Percentiles rank a stretch among this genome's conserved stretches.
Evolutionary conservation across 441 rosid genomes (phyloP).

Genomic region (Geranium incanum): DNA sequence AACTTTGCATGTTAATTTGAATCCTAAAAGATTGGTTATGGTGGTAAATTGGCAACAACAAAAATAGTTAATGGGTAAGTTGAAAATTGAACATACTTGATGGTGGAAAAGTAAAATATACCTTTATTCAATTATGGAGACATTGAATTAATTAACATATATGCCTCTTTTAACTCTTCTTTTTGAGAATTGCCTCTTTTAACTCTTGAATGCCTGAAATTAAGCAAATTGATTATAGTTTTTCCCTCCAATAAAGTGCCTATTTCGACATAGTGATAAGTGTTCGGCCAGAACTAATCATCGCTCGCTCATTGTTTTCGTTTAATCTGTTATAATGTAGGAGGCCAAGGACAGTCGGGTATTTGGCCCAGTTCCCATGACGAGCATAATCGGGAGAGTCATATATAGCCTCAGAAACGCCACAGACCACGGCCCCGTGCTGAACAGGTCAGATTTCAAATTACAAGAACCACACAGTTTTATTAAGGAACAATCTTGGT

Average conservation of each 20-base stretch:
- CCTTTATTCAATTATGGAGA: not conserved
- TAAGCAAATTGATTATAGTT: not conserved
- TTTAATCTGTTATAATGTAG: not conserved
- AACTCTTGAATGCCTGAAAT: not conserved
- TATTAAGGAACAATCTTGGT: not conserved
- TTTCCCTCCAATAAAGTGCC: no score
- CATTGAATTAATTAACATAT: not conserved
- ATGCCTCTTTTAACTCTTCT: not conserved
- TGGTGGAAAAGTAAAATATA: no score
- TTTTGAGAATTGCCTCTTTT: not conserved
- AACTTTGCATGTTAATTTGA: no score
- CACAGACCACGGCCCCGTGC: constrained; percentile 85
- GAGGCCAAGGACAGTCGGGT: not conserved
- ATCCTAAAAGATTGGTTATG: no score
- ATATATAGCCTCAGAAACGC: constrained; percentile 72
- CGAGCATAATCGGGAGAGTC: constrained; percentile 71
- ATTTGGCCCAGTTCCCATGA: constrained; percentile 33
- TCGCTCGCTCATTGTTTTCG: not conserved
- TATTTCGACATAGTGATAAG: not conserved
- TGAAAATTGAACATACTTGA: no score
- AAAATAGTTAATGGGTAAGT: no score
- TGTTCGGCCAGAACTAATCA: not conserved
- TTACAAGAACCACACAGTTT: not conserved
- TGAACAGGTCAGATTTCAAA: constrained; percentile 55
- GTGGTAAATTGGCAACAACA: no score